A percentile compares a stretch with the other conserved stretches of the same genome.
Evolutionary conservation across 345 rosid genomes (phyloP).

Genomic region (Syzygium aromaticum): DNA sequence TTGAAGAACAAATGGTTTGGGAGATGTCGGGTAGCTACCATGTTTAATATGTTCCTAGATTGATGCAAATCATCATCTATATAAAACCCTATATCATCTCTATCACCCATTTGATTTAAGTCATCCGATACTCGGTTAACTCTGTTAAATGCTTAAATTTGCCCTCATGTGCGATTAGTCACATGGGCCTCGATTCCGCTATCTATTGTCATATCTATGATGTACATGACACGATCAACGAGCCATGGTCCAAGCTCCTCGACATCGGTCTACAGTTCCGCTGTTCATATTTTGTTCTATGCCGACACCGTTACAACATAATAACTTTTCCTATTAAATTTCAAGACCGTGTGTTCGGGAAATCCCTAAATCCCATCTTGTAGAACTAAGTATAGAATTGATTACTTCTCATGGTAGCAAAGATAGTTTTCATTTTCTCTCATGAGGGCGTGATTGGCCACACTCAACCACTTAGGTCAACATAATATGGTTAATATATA

Average conservation of each 20-base stretch:
- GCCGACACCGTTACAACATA: background rate
- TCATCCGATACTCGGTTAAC: fast-evolving
- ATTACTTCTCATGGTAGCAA: background rate
- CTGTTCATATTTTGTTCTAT: background rate
- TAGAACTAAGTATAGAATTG: background rate
- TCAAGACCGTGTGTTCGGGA: background rate
- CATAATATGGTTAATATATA: background rate
- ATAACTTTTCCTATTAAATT: background rate
- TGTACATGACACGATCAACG: fast-evolving
- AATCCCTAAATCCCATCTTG: background rate
- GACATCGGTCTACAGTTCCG: background rate
- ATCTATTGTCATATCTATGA: background rate
- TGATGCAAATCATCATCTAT: background rate
- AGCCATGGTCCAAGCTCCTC: background rate
- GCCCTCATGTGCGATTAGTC: background rate
- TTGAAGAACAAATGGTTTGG: background rate
- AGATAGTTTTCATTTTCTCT: no score
- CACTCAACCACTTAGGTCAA: background rate
- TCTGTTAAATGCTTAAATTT: background rate
- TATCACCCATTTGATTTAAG: background rate
- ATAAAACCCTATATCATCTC: background rate
- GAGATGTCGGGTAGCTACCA: background rate
- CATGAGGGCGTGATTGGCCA: background rate
- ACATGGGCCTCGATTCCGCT: fast-evolving
- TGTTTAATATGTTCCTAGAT: background rate